Evolutionary conservation across 257 asterid species (phyloP).

Genomic region (Solanum stenotomum): DNA sequence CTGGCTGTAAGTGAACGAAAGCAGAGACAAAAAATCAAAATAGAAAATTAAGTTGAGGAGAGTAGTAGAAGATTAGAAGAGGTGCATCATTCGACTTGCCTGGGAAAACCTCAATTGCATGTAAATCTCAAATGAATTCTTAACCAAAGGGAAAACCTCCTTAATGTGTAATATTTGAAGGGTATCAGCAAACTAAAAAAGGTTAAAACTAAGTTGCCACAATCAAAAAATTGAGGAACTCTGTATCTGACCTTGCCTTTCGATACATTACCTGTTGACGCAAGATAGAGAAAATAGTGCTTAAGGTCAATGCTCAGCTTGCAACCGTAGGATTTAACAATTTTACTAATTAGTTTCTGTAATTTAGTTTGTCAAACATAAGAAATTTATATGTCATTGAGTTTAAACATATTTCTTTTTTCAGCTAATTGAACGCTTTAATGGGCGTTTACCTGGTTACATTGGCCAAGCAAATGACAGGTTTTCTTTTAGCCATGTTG

Average conservation of each 20-base stretch:
- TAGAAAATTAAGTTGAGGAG: background rate
- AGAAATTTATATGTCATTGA: background rate
- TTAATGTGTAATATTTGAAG: background rate
- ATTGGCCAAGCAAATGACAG: conserved; percentile 50
- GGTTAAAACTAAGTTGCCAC: background rate
- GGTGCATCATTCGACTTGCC: background rate
- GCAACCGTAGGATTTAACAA: background rate
- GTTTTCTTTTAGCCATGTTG: conserved; percentile 73
- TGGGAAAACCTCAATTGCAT: too few relatives aligned
- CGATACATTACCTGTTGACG: background rate
- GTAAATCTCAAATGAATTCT: background rate
- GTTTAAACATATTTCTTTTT: conserved; percentile 2
- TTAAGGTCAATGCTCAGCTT: background rate
- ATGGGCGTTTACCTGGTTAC: conserved; percentile 80
- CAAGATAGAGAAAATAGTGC: background rate
- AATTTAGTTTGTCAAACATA: background rate
- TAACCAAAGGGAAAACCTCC: background rate
- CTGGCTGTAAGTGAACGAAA: background rate
- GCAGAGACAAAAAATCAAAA: background rate
- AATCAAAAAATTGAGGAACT: background rate
- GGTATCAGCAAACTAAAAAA: background rate
- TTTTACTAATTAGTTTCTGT: background rate
- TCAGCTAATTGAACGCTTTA: conserved; percentile 81
- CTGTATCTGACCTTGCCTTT: background rate
- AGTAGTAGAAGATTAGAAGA: background rate